Evolutionary conservation across 371 early-diverging fungal species (phyloP).

Genomic region (Rhizopus arrhizus): DNA sequence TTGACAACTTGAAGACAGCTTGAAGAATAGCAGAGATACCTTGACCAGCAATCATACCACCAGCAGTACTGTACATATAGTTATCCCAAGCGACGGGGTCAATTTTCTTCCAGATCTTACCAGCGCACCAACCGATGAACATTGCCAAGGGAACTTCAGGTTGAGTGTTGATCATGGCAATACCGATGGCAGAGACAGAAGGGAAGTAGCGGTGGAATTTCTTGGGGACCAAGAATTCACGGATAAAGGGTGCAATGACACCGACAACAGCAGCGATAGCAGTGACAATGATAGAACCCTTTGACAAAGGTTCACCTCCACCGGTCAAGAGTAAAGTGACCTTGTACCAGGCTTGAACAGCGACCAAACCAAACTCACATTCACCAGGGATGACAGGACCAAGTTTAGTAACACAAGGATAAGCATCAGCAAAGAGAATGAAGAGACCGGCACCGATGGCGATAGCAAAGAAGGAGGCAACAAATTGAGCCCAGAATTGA

Average conservation of each 20-base stretch:
- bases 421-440: slow-evolving; percentile 63
- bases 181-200: slow-evolving; percentile 70
- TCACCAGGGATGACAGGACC: slow-evolving; percentile 24
- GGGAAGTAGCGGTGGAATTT: slow-evolving; percentile 59
- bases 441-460: slow-evolving; percentile 60
- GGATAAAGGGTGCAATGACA: slow-evolving; percentile 49
- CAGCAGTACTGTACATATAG: slow-evolving; percentile 61
- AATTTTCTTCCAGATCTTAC: slow-evolving; percentile 57
- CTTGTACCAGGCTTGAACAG: slow-evolving; percentile 69
- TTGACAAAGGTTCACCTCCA: slow-evolving; percentile 43
- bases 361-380: slow-evolving; percentile 60
- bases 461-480: slow-evolving; percentile 65
- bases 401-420: slow-evolving; percentile 54
- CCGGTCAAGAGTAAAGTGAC: slow-evolving; percentile 64
- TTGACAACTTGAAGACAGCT: slow-evolving; percentile 57
- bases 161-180: slow-evolving; percentile 67
- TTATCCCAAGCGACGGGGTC: slow-evolving; percentile 43
- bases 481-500: slow-evolving; percentile 65
- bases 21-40: slow-evolving; percentile 71
- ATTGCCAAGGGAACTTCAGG: slow-evolving; percentile 63
- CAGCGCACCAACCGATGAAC: slow-evolving; percentile 62
- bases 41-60: slow-evolving; percentile 76
- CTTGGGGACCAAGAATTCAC: slow-evolving; percentile 56
- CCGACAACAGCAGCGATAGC: slow-evolving; percentile 53
- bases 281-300: slow-evolving; percentile 53